Percentiles rank a stretch among this genome's conserved stretches.
Evolutionary conservation across 1,139 yeast genomes (phyloP).

Genomic region (Suzukiozyma palmioleophila): DNA sequence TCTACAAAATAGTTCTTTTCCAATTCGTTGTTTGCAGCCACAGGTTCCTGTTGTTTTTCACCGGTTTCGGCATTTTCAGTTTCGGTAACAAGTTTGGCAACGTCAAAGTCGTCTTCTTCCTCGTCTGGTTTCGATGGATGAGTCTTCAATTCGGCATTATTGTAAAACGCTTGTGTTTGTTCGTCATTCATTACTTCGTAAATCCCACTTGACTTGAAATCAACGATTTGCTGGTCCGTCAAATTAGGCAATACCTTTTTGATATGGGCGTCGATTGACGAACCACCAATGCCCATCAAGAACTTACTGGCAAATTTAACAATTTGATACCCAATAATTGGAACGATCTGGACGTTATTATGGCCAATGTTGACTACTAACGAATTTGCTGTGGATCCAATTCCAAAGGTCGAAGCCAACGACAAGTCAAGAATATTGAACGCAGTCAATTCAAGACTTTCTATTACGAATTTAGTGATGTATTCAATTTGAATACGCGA

Average conservation of each 20-base stretch:
- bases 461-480: slow-evolving; percentile 73
- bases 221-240: slow-evolving; percentile 57
- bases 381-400: slow-evolving; percentile 54
- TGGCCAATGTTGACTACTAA: slow-evolving; percentile 80
- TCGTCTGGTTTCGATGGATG: slow-evolving; percentile 30
- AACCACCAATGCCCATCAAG: slow-evolving; percentile 55
- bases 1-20: slow-evolving; percentile 68
- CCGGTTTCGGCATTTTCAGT: slow-evolving; percentile 26
- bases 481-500: slow-evolving; percentile 61
- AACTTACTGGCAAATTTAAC: slow-evolving; percentile 51
- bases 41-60: slow-evolving; percentile 25
- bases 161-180: slow-evolving; percentile 55
- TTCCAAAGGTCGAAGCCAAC: slow-evolving; percentile 71
- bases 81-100: slow-evolving; percentile 84
- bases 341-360: slow-evolving; percentile 70
- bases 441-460: slow-evolving; percentile 67
- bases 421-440: slow-evolving; percentile 67
- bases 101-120: slow-evolving; percentile 77
- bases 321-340: slow-evolving; percentile 68
- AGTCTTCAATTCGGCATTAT: slow-evolving; percentile 43
- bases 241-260: slow-evolving; percentile 55
- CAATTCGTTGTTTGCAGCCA: slow-evolving; percentile 44
- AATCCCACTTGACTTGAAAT: slow-evolving; percentile 67
- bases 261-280: slow-evolving; percentile 53
- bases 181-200: slow-evolving; percentile 66